A percentile compares a stretch with the other conserved stretches of the same genome.
Conservation (phyloP, 768 basidiomycete species). For the Calocybe gangraenosa region DNA sequence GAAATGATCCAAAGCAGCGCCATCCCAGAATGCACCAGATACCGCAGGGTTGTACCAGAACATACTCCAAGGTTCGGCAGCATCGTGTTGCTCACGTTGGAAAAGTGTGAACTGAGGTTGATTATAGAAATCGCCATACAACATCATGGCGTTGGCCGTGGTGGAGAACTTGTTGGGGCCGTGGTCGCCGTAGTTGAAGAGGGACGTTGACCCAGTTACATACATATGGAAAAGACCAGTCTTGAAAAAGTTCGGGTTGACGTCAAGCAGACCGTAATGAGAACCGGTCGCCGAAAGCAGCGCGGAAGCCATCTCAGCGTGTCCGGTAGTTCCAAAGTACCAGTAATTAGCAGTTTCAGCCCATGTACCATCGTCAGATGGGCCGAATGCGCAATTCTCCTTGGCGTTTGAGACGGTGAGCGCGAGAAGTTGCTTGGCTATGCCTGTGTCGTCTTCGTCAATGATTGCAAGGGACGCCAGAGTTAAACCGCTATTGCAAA, state of each 20-base stretch:
- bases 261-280: conserved; percentile 63
- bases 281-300: conserved; percentile 85
- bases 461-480: conserved; percentile 89
- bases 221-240: conserved; percentile 92
- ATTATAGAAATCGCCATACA: conserved; percentile 68
- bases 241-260: conserved; percentile 65
- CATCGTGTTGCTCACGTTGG: conserved; percentile 87
- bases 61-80: conserved; percentile 83
- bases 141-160: conserved; percentile 85
- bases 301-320: conserved; percentile 84
- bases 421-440: conserved; percentile 60
- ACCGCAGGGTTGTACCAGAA: conserved; percentile 89
- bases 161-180: conserved; percentile 95
- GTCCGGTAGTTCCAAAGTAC: conserved; percentile 91
- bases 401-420: conserved; percentile 72
- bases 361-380: conserved; percentile 82
- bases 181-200: conserved; percentile 82
- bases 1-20: conserved; percentile 73
- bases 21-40: conserved; percentile 90
- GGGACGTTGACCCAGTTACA: conserved; percentile 74
- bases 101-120: conserved; percentile 75
- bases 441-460: conserved; percentile 74
- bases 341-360: conserved; percentile 92
- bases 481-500: conserved; percentile 88
- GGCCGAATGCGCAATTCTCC: conserved; percentile 65